A percentile compares a stretch with the other conserved stretches of the same genome.
These are phyloP conservation scores for Dryas integrifolia DNA, from an alignment of 331 rosid species.

Conservation along the genomic window DNA sequence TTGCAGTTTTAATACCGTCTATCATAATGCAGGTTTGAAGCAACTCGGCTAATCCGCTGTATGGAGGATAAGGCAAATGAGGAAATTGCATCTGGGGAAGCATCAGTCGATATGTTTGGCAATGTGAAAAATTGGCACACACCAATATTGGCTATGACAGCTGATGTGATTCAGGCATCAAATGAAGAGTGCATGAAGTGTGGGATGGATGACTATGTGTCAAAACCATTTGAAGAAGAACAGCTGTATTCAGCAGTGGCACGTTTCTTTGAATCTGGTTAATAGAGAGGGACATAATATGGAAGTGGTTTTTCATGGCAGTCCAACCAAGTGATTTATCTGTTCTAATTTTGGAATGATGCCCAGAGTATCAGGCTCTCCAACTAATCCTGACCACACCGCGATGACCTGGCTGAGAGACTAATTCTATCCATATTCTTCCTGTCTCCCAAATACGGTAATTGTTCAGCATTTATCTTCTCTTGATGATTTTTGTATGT, in stretches of 20 bases:
- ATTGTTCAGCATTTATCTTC: slow-evolving; percentile 10
- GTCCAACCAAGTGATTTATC: slow-evolving; percentile 16
- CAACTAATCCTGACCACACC: slow-evolving; percentile 8
- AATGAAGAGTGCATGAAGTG: slow-evolving; percentile 76
- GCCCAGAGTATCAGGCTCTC: slow-evolving; percentile 14
- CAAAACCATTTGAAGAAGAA: slow-evolving; percentile 88
- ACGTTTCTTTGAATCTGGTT: slow-evolving; percentile 48
- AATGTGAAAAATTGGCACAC: slow-evolving; percentile 65
- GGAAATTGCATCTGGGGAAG: slow-evolving; percentile 58
- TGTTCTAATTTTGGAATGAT: slow-evolving; percentile 5
- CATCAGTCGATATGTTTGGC: slow-evolving; percentile 49
- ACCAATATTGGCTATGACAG: slow-evolving; percentile 96
- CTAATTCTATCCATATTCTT: slow-evolving; percentile 7
- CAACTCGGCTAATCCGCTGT: slow-evolving; percentile 55
- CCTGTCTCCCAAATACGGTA: slow-evolving; percentile 16
- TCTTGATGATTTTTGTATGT: slow-evolving; percentile 16
- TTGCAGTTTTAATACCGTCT: slow-evolving; percentile 25
- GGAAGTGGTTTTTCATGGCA: slow-evolving; percentile 13
- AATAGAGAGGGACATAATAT: slow-evolving; percentile 22
- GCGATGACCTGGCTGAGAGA: slow-evolving; percentile 25
- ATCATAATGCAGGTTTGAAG: slow-evolving; percentile 67
- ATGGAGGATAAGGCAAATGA: slow-evolving; percentile 57
- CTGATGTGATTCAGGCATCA: slow-evolving; percentile 77
- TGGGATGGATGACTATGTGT: slow-evolving; percentile 88
- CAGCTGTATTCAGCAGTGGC: slow-evolving; percentile 67